These are phyloP conservation scores for Talinum fruticosum DNA, from an alignment of 148 eudicot genomes.

Conservation along the genomic window DNA sequence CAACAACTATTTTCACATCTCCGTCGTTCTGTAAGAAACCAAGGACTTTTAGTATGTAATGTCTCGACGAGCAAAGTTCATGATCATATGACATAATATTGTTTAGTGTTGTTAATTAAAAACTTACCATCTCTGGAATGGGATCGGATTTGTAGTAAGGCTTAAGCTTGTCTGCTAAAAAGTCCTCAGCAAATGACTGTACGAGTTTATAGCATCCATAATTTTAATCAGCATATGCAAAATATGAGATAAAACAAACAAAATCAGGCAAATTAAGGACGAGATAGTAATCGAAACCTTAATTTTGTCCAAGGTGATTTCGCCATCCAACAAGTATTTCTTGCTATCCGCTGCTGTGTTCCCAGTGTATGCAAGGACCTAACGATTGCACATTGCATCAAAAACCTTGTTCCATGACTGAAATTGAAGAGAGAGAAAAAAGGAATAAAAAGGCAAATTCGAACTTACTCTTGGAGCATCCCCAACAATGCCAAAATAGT, in stretches of 20 bases:
- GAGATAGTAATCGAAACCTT: slow-evolving; percentile 40
- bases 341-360: slow-evolving; percentile 50
- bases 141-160: slow-evolving; percentile 85
- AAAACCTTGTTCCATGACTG: neutral
- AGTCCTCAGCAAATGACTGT: slow-evolving; percentile 66
- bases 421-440: neutral
- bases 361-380: slow-evolving; percentile 76
- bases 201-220: neutral
- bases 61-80: no score
- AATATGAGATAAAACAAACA: neutral
- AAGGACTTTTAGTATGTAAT: neutral
- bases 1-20: slow-evolving; percentile 81
- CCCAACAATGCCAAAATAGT: slow-evolving; percentile 66
- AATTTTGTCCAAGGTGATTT: slow-evolving; percentile 51
- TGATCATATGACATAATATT: neutral
- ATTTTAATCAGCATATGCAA: neutral
- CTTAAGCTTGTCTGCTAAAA: slow-evolving; percentile 67
- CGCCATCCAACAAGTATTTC: slow-evolving; percentile 59
- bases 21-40: slow-evolving; percentile 53
- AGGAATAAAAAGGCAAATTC: neutral
- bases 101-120: neutral
- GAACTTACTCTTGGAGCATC: slow-evolving; percentile 53
- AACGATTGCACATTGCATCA: neutral
- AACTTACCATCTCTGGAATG: slow-evolving; percentile 70
- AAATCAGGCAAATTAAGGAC: neutral